Evolutionary conservation across 2,329 filamentous ascomycete species (phyloP), one percentile per base, ranked within the genome.

Genomic region (Colletotrichum agaves): DNA sequence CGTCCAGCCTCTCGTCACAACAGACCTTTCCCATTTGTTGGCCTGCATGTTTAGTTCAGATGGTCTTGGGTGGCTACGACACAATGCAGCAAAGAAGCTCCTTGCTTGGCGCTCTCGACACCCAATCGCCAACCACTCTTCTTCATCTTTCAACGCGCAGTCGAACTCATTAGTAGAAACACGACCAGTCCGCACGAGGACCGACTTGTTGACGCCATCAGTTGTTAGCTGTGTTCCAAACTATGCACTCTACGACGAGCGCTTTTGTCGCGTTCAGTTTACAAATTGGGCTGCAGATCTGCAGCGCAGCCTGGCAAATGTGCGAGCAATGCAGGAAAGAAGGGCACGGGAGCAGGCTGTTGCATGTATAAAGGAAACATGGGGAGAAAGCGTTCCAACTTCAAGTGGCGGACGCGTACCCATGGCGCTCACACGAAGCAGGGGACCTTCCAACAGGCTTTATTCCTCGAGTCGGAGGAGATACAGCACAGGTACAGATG

Each of bases 261-360:
- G 74, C 8, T 72, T 77, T 12, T 76, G 78, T 2, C 80, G 78
- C 60, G 84, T 95, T n/a, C 85, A 90, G 6, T 83, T 97, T 17
- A 91, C 90, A 2, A 92, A 91, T 74, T 97, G 93, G 93, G 93
- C 93, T 0, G 86, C 89, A 7, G 92, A 96, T 72, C 83, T 97
- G 0, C 93, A 97, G 75, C 87, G 88, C 63, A 93, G 91, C 73
- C 82, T 96, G 1, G 86, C 89, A 31, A 90, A 90, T 65, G 93
- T 96, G 76, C 86, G 89, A n/a, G 86, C 87, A 31, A 82, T 88
- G 71, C 94, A 90, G 69, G 89, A 91, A 69, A 81, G 85, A 7
- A 79, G 92, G 0, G 85, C 87, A 4, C 83, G 85, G 21, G 85
- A 83, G 21, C 88, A 94, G 75, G 81, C 90, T 39, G 88, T 89